These are phyloP conservation scores for Solanum raphanifolium DNA, from an alignment of 257 asterid genomes.

Conservation along the genomic window DNA sequence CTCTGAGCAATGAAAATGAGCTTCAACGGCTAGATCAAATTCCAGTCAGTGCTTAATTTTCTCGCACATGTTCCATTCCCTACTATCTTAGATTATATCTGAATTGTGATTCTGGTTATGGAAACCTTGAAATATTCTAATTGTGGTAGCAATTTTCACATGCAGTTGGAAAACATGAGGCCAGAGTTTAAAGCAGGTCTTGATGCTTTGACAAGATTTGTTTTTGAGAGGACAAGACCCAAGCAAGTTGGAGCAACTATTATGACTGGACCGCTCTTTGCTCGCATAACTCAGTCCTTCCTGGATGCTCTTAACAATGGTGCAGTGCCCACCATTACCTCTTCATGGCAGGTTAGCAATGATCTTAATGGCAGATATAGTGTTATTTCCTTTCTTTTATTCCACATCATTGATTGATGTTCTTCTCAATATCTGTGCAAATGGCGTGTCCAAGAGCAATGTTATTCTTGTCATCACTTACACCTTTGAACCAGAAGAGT, in stretches of 20 bases:
- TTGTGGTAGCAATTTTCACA: not conserved
- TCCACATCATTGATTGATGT: not conserved
- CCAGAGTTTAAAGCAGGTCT: constrained; percentile 89
- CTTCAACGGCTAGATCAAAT: constrained; percentile 91
- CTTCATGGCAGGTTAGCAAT: constrained; percentile 90
- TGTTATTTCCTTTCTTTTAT: not conserved
- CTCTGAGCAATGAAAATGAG: constrained; percentile 72
- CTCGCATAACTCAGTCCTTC: constrained; percentile 85
- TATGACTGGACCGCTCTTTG: constrained; percentile 97
- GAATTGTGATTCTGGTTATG: not conserved
- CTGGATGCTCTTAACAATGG: constrained; percentile 95
- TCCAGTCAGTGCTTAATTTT: constrained; percentile 31
- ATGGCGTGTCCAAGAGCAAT: not conserved
- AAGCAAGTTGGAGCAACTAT: constrained; percentile 87
- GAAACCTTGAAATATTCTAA: not conserved
- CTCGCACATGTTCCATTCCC: not conserved
- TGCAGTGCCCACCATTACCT: constrained; percentile 94
- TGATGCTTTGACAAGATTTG: constrained; percentile 82
- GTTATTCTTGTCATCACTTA: not conserved
- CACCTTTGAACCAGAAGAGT: not conserved
- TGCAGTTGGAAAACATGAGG: constrained; percentile 72
- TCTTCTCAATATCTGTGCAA: not conserved
- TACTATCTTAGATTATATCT: not conserved
- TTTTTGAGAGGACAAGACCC: constrained; percentile 91
- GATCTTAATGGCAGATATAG: not conserved